Base-by-base conservation (phyloP, 352 stramenopile species). In the Pythium volutum region DNA sequence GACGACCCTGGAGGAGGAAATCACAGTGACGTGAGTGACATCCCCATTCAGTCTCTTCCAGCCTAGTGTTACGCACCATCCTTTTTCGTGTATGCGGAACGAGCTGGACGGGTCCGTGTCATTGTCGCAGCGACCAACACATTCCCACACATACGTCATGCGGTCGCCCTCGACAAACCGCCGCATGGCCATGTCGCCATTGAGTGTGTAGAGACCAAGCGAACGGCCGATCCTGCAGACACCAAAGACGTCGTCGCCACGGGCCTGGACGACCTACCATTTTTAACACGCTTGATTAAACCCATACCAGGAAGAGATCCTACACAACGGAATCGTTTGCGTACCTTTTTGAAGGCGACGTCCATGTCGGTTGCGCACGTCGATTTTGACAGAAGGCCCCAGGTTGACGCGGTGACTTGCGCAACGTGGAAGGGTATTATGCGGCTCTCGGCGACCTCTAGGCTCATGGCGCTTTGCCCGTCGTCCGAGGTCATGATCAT, bases 81-180 rank as follows among this genome's bases (percentile, higher is more conserved):
- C 74, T 71, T 77, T 86, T 38, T 83, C 70, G 47, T 66, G 67
- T 15, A 86, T 39, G 12, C 66, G 70, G n/a, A 79, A 70, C 0
- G 65, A 69, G 20, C 36, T 58, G 36, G 57, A 58, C 16, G 55
- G 49, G 25, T 61, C 55, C 11, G 53, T 31, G 0, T 67, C 66
- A 29, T 67, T 64, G 33, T 70, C 62, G 27, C 53, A 73, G 8
- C 64, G 27, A 10, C 68, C 76, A 8, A 73, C 52, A 46, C 70
- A 86, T 55, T 84, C 74, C 76, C 76, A 86, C 15, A 80, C 66
- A 45, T 75, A 80, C 20, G 74, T 80, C 25, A 84, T 57, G 16
- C 77, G 69, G 22, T 79, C 62, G 22, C 69, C 59, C 39, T 86
- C 76, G 12, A 72, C 51, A 43, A 74, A 86, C 11, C 72, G 59